Evolutionary conservation across 805 yeast genomes (phyloP).

Genomic region (Ogataea ganodermae): DNA sequence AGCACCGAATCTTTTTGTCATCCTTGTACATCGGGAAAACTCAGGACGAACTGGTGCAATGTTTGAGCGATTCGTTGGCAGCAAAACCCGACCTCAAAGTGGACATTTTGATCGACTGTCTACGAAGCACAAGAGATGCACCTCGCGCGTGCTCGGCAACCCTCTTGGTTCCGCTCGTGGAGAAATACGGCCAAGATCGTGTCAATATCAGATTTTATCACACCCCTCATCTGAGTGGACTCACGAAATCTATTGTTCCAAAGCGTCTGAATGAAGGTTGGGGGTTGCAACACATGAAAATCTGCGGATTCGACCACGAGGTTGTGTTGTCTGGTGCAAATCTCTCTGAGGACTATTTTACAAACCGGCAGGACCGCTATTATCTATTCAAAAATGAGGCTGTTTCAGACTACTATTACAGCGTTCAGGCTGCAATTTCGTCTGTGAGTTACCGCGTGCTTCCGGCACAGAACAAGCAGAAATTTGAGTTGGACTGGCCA

Average conservation of each 20-base stretch:
- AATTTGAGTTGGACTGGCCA: constrained; percentile 76
- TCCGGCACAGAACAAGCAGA: constrained; percentile 41
- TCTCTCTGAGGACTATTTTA: constrained; percentile 86
- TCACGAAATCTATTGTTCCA: constrained; percentile 67
- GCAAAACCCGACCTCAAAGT: constrained; percentile 65
- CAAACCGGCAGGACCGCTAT: constrained; percentile 93
- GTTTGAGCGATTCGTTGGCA: constrained; percentile 60
- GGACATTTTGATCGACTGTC: constrained; percentile 77
- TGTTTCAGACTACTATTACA: constrained; percentile 72
- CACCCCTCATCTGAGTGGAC: constrained; percentile 80
- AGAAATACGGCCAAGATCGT: constrained; percentile 60
- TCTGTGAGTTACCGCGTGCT: constrained; percentile 67
- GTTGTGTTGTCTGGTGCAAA: constrained; percentile 90
- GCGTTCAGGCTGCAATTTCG: constrained; percentile 68
- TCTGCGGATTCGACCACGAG: constrained; percentile 93
- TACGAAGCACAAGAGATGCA: constrained; percentile 91
- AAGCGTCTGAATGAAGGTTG: constrained; percentile 85
- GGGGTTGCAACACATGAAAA: constrained; percentile 96
- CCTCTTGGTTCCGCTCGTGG: constrained; percentile 64
- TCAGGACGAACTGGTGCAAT: constrained; percentile 72
- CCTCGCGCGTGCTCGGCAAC: constrained; percentile 80
- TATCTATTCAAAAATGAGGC: constrained; percentile 61
- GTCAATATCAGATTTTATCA: constrained; percentile 84
- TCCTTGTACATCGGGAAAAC: constrained; percentile 84
- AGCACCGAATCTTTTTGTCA: constrained; percentile 72